phyloP scores from a whole-genome alignment of 805 yeast genomes.

The Candida nitratophila region DNA sequence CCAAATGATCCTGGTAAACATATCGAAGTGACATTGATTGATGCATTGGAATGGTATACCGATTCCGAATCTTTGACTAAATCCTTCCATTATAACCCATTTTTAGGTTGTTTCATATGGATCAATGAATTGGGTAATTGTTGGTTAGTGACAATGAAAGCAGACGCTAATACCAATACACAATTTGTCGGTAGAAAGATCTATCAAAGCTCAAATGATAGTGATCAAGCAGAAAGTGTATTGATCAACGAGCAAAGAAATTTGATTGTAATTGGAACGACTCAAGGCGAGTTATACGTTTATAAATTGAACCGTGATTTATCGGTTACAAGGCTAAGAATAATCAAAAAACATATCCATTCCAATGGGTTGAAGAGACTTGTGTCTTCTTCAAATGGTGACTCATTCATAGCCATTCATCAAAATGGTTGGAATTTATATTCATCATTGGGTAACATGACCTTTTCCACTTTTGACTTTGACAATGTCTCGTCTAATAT shows the following conservation, averaged over 20 bases:
- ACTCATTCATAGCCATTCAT: constrained; percentile 19
- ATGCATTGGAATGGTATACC: constrained; percentile 26
- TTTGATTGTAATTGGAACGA: constrained; percentile 31
- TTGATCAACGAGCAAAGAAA: constrained; percentile 35
- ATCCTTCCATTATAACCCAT: constrained; percentile 13
- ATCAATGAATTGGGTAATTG: constrained; percentile 21
- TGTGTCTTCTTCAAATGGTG: constrained; percentile 20
- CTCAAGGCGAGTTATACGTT: constrained; percentile 28
- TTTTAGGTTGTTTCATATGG: constrained; percentile 24
- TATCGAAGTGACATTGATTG: constrained; percentile 21
- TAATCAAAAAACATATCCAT: constrained; percentile 29
- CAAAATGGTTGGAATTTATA: constrained; percentile 40
- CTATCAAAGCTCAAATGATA: constrained; percentile 8
- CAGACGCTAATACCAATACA: constrained; percentile 8
- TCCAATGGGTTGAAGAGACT: constrained; percentile 23
- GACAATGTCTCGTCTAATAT: constrained; percentile 15
- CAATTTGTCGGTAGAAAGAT: constrained; percentile 18
- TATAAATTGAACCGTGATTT: constrained; percentile 30
- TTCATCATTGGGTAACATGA: constrained; percentile 41
- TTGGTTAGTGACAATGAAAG: constrained; percentile 18
- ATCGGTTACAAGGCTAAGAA: constrained; percentile 21
- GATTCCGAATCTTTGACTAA: constrained; percentile 10
- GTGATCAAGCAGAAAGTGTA: constrained; percentile 14
- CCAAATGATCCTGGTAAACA: constrained; percentile 16
- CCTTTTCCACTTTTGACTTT: constrained; percentile 32